Conservation (phyloP, 805 yeast genomes). For the Wickerhamomyces queroliae region DNA sequence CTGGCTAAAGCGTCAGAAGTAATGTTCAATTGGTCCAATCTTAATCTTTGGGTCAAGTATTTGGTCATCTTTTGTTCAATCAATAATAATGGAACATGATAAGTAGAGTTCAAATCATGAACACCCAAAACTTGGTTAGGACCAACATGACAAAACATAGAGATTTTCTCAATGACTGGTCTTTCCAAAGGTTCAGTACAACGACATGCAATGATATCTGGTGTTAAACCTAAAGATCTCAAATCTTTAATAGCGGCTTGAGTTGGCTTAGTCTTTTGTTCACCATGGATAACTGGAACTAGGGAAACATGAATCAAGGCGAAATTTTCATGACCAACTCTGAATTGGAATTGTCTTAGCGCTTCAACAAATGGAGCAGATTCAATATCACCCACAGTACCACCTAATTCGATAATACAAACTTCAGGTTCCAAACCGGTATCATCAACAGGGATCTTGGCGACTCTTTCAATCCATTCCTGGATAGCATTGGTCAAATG, state of each 20-base stretch:
- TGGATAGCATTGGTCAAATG: conserved; percentile 96
- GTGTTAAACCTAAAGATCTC: conserved; percentile 89
- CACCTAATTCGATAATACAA: conserved; percentile 96
- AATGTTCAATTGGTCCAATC: conserved; percentile 43
- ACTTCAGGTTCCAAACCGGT: conserved; percentile 89
- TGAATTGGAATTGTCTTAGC: conserved; percentile 95
- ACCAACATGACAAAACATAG: conserved; percentile 99
- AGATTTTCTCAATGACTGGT: conserved; percentile 90
- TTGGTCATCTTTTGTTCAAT: conserved; percentile 81
- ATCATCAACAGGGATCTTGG: conserved; percentile 86
- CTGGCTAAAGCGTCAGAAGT: conserved; percentile 45
- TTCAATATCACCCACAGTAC: conserved; percentile 99
- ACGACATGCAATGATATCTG: conserved; percentile 97
- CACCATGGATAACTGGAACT: conserved; percentile 97
- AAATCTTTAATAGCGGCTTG: conserved; percentile 98
- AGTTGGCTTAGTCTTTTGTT: conserved; percentile 98
- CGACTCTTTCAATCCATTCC: conserved; percentile 95
- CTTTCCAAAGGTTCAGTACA: conserved; percentile 78
- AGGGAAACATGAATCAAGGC: conserved; percentile 94
- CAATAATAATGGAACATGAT: conserved; percentile 91
- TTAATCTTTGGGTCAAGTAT: conserved; percentile 64
- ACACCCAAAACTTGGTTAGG: conserved; percentile 97
- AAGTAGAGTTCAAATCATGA: conserved; percentile 93
- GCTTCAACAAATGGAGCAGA: conserved; percentile 99
- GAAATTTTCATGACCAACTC: conserved; percentile 91